Conservation (phyloP, 2,329 filamentous ascomycete genomes). For the Aspergillus carbonarius region DNA sequence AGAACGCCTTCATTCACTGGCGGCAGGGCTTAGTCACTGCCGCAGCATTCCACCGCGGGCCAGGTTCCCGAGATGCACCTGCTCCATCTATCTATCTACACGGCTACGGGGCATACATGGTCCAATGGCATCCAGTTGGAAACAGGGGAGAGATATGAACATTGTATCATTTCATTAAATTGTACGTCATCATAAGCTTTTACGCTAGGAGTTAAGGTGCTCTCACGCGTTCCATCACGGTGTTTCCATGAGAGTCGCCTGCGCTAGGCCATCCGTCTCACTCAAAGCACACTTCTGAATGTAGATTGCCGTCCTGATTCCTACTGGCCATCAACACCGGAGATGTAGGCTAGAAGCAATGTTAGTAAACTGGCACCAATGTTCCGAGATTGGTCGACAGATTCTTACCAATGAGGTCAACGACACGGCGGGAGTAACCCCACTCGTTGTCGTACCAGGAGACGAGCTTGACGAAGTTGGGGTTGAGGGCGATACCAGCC, state of each 20-base stretch:
- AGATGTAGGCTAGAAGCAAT: constrained; percentile 62
- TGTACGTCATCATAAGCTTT: constrained; percentile 29
- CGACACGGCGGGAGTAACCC: constrained; percentile 96
- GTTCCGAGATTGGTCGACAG: background rate
- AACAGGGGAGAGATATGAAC: constrained; percentile 3
- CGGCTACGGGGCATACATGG: background rate
- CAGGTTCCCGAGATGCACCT: background rate
- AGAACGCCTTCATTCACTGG: background rate
- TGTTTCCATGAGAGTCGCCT: constrained; percentile 1
- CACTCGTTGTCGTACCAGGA: constrained; percentile 99
- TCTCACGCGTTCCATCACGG: constrained; percentile 1
- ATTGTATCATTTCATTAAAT: constrained; percentile 30
- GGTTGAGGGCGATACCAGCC: constrained; percentile 97
- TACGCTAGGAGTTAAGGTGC: constrained; percentile 16
- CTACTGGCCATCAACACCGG: constrained; percentile 66
- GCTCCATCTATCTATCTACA: background rate
- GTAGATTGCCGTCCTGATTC: constrained; percentile 36
- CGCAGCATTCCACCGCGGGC: background rate
- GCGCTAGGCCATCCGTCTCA: constrained; percentile 14
- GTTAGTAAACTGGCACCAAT: constrained; percentile 26
- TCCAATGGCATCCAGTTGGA: background rate
- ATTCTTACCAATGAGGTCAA: constrained; percentile 63
- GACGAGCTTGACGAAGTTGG: constrained; percentile 98
- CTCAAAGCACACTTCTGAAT: constrained; percentile 38
- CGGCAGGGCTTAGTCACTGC: background rate